Conservation (phyloP, 1,284 basidiomycete genomes). For the Schizophyllum commune region DNA sequence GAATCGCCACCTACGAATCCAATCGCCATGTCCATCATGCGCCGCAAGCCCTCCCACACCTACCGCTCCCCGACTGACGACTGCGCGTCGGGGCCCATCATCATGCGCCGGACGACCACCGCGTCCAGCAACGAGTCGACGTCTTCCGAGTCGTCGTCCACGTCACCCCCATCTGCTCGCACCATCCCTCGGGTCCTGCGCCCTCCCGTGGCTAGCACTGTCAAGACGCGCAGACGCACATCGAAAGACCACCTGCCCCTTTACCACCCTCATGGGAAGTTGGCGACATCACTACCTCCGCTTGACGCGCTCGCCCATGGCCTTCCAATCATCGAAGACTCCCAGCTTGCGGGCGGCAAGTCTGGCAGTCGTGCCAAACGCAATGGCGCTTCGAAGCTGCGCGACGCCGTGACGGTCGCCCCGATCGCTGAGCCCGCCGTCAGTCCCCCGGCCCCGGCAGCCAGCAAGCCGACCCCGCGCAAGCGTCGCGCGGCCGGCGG, state of each 20-base stretch:
- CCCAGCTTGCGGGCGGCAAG: constrained; percentile 21
- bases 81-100: neutral
- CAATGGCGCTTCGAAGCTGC: constrained; percentile 43
- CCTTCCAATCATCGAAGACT: constrained; percentile 32
- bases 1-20: constrained; percentile 3
- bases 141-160: neutral
- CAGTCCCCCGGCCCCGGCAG: constrained; percentile 25
- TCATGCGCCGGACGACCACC: constrained; percentile 2
- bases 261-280: constrained; percentile 58
- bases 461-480: constrained; percentile 32
- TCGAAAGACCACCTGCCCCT: constrained; percentile 49
- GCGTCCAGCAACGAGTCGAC: neutral
- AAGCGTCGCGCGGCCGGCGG: constrained; percentile 24
- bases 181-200: constrained; percentile 3
- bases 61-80: constrained; percentile 9
- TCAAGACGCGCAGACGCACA: constrained; percentile 9
- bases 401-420: constrained; percentile 27
- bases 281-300: constrained; percentile 60
- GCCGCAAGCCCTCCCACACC: constrained; percentile 10
- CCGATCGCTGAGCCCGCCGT: constrained; percentile 19
- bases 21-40: neutral
- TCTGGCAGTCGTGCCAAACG: constrained; percentile 34
- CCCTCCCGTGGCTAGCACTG: constrained; percentile 13
- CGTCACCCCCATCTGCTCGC: constrained; percentile 1
- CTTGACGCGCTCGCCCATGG: constrained; percentile 53